phyloP scores from a whole-genome alignment of 1,284 basidiomycete species.

The Macrocystidia cucumis region DNA sequence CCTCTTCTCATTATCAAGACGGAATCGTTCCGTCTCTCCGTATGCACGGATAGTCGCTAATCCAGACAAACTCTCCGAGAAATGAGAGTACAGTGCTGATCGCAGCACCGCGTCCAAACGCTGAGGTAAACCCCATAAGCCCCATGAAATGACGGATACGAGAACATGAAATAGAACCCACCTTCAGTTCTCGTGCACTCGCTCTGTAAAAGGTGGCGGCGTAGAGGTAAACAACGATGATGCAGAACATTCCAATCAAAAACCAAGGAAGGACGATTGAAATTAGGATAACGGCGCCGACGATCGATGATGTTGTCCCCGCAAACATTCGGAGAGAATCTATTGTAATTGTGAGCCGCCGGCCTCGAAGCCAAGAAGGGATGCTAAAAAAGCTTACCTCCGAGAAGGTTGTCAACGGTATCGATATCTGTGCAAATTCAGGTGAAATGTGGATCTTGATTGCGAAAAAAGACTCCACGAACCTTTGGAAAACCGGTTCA shows the following conservation, averaged over 20 bases:
- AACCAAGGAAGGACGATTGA: conserved; percentile 81
- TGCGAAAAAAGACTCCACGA: conserved; percentile 1
- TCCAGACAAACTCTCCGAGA: conserved; percentile 84
- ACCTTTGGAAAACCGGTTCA: conserved; percentile 76
- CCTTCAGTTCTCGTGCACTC: conserved; percentile 87
- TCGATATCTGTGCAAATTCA: conserved; percentile 56
- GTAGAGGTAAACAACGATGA: conserved; percentile 53
- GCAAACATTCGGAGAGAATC: conserved; percentile 77
- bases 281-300: conserved; percentile 75
- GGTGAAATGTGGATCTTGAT: not conserved
- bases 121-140: too few species aligned
- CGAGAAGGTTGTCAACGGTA: conserved; percentile 75
- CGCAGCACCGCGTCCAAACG: conserved; percentile 48
- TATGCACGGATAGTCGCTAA: conserved; percentile 87
- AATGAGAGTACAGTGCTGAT: conserved; percentile 76
- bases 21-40: conserved; percentile 64
- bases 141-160: too few species aligned
- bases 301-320: conserved; percentile 54
- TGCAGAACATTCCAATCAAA: conserved; percentile 62
- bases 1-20: conserved; percentile 65
- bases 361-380: not conserved
- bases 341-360: conserved; percentile 8
- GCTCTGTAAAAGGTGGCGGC: conserved; percentile 80
- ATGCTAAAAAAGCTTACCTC: conserved; percentile 24
- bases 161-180: conserved; percentile 15